Base-by-base conservation (phyloP, 2,329 filamentous ascomycete genomes). In the Aureobasidium sp. region DNA sequence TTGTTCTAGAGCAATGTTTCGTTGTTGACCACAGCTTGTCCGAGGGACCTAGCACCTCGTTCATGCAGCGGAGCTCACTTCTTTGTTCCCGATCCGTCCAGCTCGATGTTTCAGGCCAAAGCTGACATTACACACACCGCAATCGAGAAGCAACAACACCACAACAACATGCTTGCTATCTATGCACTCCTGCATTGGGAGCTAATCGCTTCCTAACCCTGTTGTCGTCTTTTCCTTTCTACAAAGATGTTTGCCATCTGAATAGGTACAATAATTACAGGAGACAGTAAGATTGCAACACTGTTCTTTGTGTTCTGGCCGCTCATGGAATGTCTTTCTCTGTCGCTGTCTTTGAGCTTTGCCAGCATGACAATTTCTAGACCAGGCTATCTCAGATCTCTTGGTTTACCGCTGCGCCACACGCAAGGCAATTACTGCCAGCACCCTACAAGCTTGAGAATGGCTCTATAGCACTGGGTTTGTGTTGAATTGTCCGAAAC, bases 21-120 rank as follows among this genome's bases (percentile, higher is more conserved):
- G 17, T 32, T 56, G 52, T 32, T 44, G 52, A 23, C 52, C 15
- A 27, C 8, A 44, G 39, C 26, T 37, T 37, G 48, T 37, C 20
- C 12, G 10, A 37, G 6, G 12, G n/a, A 52, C 48, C 34, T 26
- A 37, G 15, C 51, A 29, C 20, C 36, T 26, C 23, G 48, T 37
- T 23, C 32, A 23, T 32, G 36, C 52, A 23, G 5, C 52, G 12
- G 34, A 55, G 41, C 34, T 55, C 39, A 32, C 15, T 2, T 44
- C n/a, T 26, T 56, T 56, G 23, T 15, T 12, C 20, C 34, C 52
- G 52, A 56, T 56, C 52, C 37, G 52, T 42, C 37, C 34, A 20
- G 23, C 23, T 56, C 27, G 39, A 15, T 56, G 52, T 56, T 56
- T 44, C 52, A 56, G 39, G 20, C 52, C 52, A 56, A 55, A 34